Conservation (phyloP, 306 rosid genomes). For the Rubus idaeus region DNA sequence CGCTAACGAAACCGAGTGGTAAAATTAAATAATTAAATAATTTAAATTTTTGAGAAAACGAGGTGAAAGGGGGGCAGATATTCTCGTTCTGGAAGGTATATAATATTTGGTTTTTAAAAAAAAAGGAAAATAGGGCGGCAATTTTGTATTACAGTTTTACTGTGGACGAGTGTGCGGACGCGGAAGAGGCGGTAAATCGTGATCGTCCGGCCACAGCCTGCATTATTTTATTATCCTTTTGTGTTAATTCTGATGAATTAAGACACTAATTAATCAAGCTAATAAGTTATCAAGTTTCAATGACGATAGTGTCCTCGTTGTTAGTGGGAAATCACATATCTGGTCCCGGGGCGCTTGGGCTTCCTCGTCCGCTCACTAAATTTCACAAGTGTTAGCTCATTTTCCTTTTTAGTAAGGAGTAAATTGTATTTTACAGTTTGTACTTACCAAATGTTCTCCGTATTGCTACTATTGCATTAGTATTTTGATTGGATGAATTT, state of each 20-base stretch:
- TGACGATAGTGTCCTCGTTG: not conserved
- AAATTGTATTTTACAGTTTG: too few relatives aligned
- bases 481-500: too few relatives aligned
- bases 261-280: not conserved
- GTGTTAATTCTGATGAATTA: conserved; percentile 3
- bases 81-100: conserved; percentile 10
- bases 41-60: conserved; percentile 8
- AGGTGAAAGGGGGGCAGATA: conserved; percentile 13
- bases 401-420: not conserved
- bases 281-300: not conserved
- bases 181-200: not conserved
- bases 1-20: not conserved
- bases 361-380: conserved; percentile 6
- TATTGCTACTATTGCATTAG: too few relatives aligned
- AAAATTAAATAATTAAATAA: too few relatives aligned
- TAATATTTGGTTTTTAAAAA: too few relatives aligned
- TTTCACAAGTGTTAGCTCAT: not conserved
- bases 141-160: conserved; percentile 1
- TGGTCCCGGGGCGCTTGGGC: not conserved
- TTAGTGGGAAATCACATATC: not conserved
- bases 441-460: too few relatives aligned
- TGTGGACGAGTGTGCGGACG: not conserved
- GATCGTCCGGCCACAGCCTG: conserved; percentile 14
- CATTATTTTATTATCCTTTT: not conserved
- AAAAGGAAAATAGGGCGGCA: not conserved